Base-by-base conservation (phyloP, 208 protist species). In the Crithidia expoeki region DNA sequence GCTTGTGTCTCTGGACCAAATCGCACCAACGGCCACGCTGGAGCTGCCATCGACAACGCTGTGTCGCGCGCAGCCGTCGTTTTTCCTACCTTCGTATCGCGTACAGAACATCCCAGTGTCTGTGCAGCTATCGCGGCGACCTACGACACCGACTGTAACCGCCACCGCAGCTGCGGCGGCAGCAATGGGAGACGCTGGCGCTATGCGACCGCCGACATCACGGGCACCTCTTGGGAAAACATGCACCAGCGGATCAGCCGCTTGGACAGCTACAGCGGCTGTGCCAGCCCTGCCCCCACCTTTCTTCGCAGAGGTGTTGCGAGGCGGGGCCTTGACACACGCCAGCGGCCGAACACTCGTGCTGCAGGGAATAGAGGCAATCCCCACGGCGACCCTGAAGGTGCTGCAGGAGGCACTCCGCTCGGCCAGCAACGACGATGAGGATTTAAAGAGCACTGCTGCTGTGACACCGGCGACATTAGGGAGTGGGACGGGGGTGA, bases 351-450 rank as follows among this genome's bases (percentile, higher is more conserved):
- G 76, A 25, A 74, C 82, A 1, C 42, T 84, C 2, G 68, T 83
- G 2, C 34, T 88, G 47, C 72, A 80, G 17, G 51, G 58, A 11
- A 32, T 85, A 2, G 85, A 90, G 59, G n/a, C 30, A 0, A n/a
- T 83, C 10, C 63, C 72, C 1, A 40, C 59, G 23, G 65, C 49
- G 16, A 81, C 83, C 4, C 58, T 88, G 16, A 74, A 64, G 72
- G 33, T 88, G 25, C 70, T 88, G 33, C 81, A 80, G 63, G 74
- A 80, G 9, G 52, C 72, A 0, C 53, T 88, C n/a, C 52, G 69
- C 42, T 36, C 72, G 12, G 50, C 49, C 14, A 19, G 17, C 27
- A 10, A 25, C 57, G 50, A 55, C 7, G 32, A 27, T 6, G 63
- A 38, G 12, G 61, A 33, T 17, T 61, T 57, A 16, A 36, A 51